Base-by-base conservation (phyloP, 768 basidiomycete genomes). In the Kwoniella mangroviensis region DNA sequence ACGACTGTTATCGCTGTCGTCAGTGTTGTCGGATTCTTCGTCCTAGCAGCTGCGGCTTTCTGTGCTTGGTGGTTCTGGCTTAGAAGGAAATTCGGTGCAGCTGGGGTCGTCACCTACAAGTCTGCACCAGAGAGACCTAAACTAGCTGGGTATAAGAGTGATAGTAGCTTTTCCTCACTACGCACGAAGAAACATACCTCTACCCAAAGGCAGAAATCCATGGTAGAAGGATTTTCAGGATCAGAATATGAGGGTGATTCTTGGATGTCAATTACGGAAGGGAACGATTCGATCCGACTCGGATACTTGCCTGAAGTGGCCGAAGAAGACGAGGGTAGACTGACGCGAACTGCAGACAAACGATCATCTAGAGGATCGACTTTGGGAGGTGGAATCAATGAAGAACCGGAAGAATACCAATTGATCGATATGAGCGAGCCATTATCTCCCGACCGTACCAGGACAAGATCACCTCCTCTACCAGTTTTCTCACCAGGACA, bases 1-100 rank as follows among this genome's bases (percentile, higher is more conserved):
- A 74, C 78, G 6, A 77, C 78, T 6, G 75, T 79, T 17, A 80
- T 82, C 34, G 75, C 72, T 13, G 63, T 68, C 13, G 72, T 72
- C 40, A 53, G 45, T 17, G 73, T 83, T 13, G 72, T 79, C 1
- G 82, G 79, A 0, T 80, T 80, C 64, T 76, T 83, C 61, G 74
- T 79, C 15, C 17, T 83, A 11, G 80, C 82, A 1, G 79, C 77
- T 3, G 78, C 63, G 7, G 65, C 74, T 13, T 83, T 83, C 70
- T 78, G 78, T 59, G 80, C 78, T 24, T 83, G 82, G 82, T 83
- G 77, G 73, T 83, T 83, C 71, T 83, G 79, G 78, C 74, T 78
- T 7, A 73, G 80, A 34, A 58, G 77, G 40, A 80, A 80, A 52
- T 75, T 75, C 51, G 82, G 80, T 6, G 69, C 68, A 5, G 45